A percentile compares a stretch with the other conserved stretches of the same genome.
Evolutionary conservation across 768 basidiomycete genomes (phyloP).

Genomic region (Russula griseocarnosa): DNA sequence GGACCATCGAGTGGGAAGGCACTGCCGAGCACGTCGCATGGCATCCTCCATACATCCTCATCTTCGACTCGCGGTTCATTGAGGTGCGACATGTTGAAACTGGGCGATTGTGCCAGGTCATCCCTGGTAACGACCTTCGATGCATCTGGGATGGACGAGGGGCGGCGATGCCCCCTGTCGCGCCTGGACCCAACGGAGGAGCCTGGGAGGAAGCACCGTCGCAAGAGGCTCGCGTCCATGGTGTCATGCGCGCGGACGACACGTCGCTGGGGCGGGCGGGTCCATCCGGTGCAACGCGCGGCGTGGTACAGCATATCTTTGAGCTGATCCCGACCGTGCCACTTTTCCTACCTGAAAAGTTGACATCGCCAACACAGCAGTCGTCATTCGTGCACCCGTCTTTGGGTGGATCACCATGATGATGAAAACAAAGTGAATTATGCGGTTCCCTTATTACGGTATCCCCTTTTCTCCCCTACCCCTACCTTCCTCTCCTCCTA

Average conservation of each 20-base stretch:
- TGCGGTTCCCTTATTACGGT: background rate
- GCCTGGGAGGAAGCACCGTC: constrained; percentile 48
- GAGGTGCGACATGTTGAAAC: constrained; percentile 83
- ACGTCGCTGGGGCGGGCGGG: constrained; percentile 33
- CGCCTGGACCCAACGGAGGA: constrained; percentile 46
- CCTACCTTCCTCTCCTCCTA: too few species aligned
- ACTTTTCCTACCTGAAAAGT: constrained; percentile 53
- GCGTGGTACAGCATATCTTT: constrained; percentile 68
- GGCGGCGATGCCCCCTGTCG: constrained; percentile 32
- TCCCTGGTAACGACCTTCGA: constrained; percentile 73
- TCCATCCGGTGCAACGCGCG: constrained; percentile 36
- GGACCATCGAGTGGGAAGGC: constrained; percentile 92
- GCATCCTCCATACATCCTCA: constrained; percentile 82
- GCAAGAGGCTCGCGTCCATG: constrained; percentile 82
- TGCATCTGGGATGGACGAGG: constrained; percentile 89
- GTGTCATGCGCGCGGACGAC: constrained; percentile 67
- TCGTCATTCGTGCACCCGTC: constrained; percentile 34
- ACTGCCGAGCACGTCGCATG: constrained; percentile 84
- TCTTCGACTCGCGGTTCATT: constrained; percentile 87
- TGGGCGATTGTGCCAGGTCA: constrained; percentile 76
- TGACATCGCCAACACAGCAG: constrained; percentile 39
- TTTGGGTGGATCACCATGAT: constrained; percentile 36
- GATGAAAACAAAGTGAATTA: background rate
- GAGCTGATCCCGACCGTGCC: constrained; percentile 76
- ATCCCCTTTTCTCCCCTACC: background rate